Conservation (phyloP, 345 rosid species). For the Ceriops decandra region DNA sequence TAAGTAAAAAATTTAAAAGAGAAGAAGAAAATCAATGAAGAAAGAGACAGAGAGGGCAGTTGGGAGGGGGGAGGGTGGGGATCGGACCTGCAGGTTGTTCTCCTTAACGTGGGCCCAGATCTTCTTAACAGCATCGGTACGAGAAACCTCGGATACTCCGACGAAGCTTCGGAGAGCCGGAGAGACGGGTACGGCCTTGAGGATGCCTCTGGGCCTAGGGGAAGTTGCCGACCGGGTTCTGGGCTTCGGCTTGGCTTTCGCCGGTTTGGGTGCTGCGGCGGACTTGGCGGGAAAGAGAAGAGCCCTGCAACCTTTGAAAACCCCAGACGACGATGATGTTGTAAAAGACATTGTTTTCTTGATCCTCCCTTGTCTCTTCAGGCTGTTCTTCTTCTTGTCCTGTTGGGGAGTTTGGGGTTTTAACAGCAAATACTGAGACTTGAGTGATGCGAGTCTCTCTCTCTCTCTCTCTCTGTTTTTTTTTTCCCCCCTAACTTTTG, state of each 20-base stretch:
- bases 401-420: too few relatives aligned
- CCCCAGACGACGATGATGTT: conserved; percentile 32
- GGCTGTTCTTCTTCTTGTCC: neutral
- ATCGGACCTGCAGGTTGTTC: conserved; percentile 66
- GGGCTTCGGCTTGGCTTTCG: conserved; percentile 38
- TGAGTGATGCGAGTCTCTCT: too few relatives aligned
- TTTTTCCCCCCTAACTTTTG: too few relatives aligned
- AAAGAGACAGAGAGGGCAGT: conserved; percentile 36
- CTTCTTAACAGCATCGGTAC: conserved; percentile 58
- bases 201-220: conserved; percentile 40
- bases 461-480: too few relatives aligned
- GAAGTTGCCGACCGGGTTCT: conserved; percentile 5
- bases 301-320: conserved; percentile 56
- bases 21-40: conserved; percentile 14
- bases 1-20: neutral
- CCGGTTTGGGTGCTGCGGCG: conserved; percentile 6
- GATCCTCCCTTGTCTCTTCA: neutral
- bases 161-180: conserved; percentile 63
- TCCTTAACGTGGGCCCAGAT: conserved; percentile 78
- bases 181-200: conserved; percentile 53
- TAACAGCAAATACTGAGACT: too few relatives aligned
- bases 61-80: too few relatives aligned
- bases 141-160: conserved; percentile 59
- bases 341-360: conserved; percentile 30
- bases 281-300: conserved; percentile 51